Base-by-base conservation (phyloP, 495 filamentous ascomycete species). In the Achaetomiella virescens region DNA sequence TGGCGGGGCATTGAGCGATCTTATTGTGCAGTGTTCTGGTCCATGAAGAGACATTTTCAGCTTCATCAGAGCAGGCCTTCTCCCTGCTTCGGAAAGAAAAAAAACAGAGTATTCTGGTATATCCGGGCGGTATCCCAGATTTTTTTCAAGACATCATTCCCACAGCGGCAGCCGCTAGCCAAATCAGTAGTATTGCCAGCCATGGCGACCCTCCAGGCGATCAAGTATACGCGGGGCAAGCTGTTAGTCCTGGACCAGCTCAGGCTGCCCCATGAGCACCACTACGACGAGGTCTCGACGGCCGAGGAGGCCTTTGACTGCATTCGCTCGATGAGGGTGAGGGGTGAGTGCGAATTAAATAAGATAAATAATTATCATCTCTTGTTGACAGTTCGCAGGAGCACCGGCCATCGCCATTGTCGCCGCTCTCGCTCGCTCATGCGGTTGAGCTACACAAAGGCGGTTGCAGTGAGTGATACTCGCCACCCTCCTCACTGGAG, bases 361-460 rank as follows among this genome's bases (percentile, higher is more conserved):
- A n/a, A n/a, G n/a, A n/a, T n/a, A n/a, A n/a, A n/a, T n/a, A n/a
- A n/a, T n/a, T n/a, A n/a, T n/a, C n/a, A n/a, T 10, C 4, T 7
- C 9, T 2, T 21, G 12, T n/a, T 57, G 8, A 54, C 43, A 22
- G 27, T 55, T 31, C 22, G 81, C 90, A 70, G 78, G 93, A 27
- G 93, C 93, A 12, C 93, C 93, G 18, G 93, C 95, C 38, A 98
- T 98, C 64, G 93, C 95, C 33, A 97, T 98, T 50, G 93, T 98
- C 15, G 93, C 95, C 22, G 90, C 89, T 7, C 81, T 98, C 35
- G 84, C 86, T 6, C 81, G 84, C 86, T 6, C 81, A 96, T 31
- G 90, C 88, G 6, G 86, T 93, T 12, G 88, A 90, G 61, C 65
- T 91, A 21, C 72, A 81, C 51, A 73, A 76, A 24, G 77, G 77